Conservation (phyloP, 768 basidiomycete genomes). For the Trametopsis cervina region DNA sequence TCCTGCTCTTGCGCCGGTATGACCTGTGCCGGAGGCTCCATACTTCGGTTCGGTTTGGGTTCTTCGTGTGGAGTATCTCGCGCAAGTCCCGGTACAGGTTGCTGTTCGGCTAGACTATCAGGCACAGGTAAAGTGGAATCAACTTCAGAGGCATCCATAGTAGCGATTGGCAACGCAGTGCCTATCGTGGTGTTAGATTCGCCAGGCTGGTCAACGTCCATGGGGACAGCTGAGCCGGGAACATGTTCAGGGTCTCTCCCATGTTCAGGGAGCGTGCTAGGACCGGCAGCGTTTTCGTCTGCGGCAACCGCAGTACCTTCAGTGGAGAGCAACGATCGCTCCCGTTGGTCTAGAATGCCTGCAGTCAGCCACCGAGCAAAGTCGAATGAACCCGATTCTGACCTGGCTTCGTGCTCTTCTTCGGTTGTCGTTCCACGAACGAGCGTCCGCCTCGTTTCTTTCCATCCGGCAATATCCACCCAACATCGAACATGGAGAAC, state of each 20-base stretch:
- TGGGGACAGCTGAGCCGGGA: too few relatives aligned
- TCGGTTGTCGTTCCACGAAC: slow-evolving; percentile 33
- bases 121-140: too few relatives aligned
- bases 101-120: too few relatives aligned
- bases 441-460: slow-evolving; percentile 57
- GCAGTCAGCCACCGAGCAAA: slow-evolving; percentile 2
- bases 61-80: too few relatives aligned
- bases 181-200: too few relatives aligned
- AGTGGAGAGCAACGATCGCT: background rate
- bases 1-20: background rate
- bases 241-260: too few relatives aligned
- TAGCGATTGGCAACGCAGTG: too few relatives aligned
- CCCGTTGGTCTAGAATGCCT: slow-evolving; percentile 10
- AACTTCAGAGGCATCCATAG: too few relatives aligned
- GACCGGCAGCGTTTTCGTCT: background rate
- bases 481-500: slow-evolving; percentile 78
- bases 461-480: slow-evolving; percentile 82
- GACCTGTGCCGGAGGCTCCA: background rate
- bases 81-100: too few relatives aligned
- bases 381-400: slow-evolving; percentile 18
- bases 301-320: background rate
- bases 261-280: too few relatives aligned
- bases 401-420: slow-evolving; percentile 48
- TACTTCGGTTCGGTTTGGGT: too few relatives aligned
- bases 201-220: too few relatives aligned